These are phyloP conservation scores for Kockovaella imperatae DNA, from an alignment of 768 basidiomycete genomes.

Conservation along the genomic window DNA sequence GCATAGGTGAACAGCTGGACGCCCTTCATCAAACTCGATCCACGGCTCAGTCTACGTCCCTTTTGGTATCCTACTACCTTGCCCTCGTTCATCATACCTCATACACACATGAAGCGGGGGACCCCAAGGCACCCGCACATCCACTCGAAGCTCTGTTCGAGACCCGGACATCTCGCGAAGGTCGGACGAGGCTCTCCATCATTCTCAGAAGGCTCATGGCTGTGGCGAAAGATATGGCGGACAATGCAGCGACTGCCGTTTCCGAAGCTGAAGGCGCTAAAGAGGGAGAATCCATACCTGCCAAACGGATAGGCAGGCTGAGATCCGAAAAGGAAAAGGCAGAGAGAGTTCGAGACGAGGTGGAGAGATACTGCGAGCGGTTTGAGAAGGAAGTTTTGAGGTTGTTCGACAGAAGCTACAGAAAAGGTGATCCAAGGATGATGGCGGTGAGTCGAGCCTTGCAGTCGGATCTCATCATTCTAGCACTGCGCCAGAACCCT, in stretches of 20 bases:
- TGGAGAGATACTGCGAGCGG: constrained; percentile 95
- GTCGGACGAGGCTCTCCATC: constrained; percentile 78
- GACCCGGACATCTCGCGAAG: constrained; percentile 62
- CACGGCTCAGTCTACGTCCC: constrained; percentile 86
- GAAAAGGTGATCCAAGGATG: constrained; percentile 96
- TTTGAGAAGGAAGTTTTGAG: constrained; percentile 98
- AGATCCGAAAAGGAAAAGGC: constrained; percentile 66
- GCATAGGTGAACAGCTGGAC: constrained; percentile 95
- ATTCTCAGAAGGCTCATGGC: constrained; percentile 74
- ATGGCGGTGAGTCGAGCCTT: constrained; percentile 66
- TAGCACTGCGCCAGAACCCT: constrained; percentile 96
- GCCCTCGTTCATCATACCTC: constrained; percentile 57
- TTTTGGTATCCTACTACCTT: constrained; percentile 88
- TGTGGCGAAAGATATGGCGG: constrained; percentile 81
- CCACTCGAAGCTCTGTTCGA: constrained; percentile 57
- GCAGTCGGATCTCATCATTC: neutral
- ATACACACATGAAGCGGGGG: constrained; percentile 17
- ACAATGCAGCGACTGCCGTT: constrained; percentile 45
- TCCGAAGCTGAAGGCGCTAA: constrained; percentile 20
- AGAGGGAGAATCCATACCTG: constrained; percentile 24
- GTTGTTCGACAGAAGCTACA: constrained; percentile 89
- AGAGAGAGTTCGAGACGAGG: constrained; percentile 67
- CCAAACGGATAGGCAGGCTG: constrained; percentile 60
- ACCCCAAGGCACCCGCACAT: constrained; percentile 48
- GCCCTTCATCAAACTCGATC: constrained; percentile 85